phyloP scores from a whole-genome alignment of 2,329 filamentous ascomycete species.

The Trichophaea hybrida region DNA sequence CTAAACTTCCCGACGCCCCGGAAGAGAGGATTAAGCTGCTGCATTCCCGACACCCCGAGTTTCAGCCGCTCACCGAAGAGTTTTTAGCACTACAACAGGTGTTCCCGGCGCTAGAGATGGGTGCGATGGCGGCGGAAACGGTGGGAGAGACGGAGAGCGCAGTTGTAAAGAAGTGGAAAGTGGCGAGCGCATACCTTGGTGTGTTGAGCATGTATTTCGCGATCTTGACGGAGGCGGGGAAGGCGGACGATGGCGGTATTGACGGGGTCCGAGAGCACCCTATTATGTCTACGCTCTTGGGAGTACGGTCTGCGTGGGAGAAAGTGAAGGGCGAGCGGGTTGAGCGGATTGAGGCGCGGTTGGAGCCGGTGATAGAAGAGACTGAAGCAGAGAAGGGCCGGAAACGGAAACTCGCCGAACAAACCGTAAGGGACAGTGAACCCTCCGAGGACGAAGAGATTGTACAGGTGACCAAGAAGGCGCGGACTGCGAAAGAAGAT shows the following conservation, averaged over 20 bases:
- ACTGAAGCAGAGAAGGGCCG: slow-evolving; percentile 28
- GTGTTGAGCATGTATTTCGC: slow-evolving; percentile 88
- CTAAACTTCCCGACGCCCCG: slow-evolving; percentile 57
- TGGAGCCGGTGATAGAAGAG: slow-evolving; percentile 41
- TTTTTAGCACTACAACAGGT: slow-evolving; percentile 53
- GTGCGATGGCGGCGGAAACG: slow-evolving; percentile 44
- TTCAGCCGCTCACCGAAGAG: slow-evolving; percentile 71
- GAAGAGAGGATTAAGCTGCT: slow-evolving; percentile 65
- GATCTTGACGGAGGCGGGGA: slow-evolving; percentile 43
- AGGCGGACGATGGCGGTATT: slow-evolving; percentile 3
- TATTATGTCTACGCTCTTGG: slow-evolving; percentile 72
- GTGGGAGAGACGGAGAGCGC: slow-evolving; percentile 38
- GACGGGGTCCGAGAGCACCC: slow-evolving; percentile 68
- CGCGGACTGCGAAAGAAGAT: slow-evolving; percentile 48
- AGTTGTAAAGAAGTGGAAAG: slow-evolving; percentile 59
- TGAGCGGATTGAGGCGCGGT: slow-evolving; percentile 1
- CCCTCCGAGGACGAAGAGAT: slow-evolving; percentile 2
- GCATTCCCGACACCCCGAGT: slow-evolving; percentile 75
- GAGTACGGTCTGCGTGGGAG: slow-evolving; percentile 68
- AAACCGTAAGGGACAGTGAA: slow-evolving; percentile 29
- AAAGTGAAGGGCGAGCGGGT: slow-evolving; percentile 41
- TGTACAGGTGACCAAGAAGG: slow-evolving; percentile 49
- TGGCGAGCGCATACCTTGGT: slow-evolving; percentile 73
- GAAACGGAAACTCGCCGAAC: slow-evolving; percentile 31
- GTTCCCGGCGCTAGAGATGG: slow-evolving; percentile 44